A percentile compares a stretch with the other conserved stretches of the same genome.
Conservation (phyloP, 805 yeast species). For the Candida nitratophila region DNA sequence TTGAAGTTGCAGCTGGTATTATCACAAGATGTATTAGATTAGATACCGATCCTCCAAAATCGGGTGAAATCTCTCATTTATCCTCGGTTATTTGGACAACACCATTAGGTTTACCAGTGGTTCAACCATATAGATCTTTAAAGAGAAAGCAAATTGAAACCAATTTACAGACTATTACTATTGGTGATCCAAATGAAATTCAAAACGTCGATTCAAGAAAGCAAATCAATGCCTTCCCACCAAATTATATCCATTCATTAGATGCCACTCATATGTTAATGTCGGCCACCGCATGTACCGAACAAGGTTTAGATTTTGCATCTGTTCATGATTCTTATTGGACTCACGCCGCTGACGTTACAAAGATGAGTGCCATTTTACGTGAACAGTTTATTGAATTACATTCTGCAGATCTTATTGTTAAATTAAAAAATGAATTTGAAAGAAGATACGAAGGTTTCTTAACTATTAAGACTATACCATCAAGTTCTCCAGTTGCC, state of each 20-base stretch:
- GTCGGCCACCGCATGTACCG: constrained; percentile 74
- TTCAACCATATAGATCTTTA: constrained; percentile 84
- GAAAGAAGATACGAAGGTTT: constrained; percentile 71
- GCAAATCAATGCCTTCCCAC: constrained; percentile 92
- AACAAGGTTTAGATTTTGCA: constrained; percentile 66
- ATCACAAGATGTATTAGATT: constrained; percentile 73
- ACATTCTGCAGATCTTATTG: constrained; percentile 69
- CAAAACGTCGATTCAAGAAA: constrained; percentile 81
- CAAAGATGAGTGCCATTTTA: constrained; percentile 57
- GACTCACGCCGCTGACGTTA: constrained; percentile 90
- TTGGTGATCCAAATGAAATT: constrained; percentile 80
- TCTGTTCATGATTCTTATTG: constrained; percentile 97
- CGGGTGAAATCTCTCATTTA: constrained; percentile 54
- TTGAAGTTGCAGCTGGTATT: constrained; percentile 76
- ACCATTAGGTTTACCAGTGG: constrained; percentile 91
- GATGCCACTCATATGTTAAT: constrained; percentile 96
- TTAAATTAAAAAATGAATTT: constrained; percentile 68
- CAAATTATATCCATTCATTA: constrained; percentile 88
- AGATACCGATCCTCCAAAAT: constrained; percentile 35
- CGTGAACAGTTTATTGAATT: constrained; percentile 75
- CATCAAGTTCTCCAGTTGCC: constrained; percentile 45
- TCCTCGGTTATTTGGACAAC: constrained; percentile 97
- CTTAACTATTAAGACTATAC: constrained; percentile 52
- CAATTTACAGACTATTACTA: constrained; percentile 78
- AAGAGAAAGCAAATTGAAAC: constrained; percentile 67